Base-by-base conservation (phyloP, 495 filamentous ascomycete species). In the Podospora bellae-mahoneyi region DNA sequence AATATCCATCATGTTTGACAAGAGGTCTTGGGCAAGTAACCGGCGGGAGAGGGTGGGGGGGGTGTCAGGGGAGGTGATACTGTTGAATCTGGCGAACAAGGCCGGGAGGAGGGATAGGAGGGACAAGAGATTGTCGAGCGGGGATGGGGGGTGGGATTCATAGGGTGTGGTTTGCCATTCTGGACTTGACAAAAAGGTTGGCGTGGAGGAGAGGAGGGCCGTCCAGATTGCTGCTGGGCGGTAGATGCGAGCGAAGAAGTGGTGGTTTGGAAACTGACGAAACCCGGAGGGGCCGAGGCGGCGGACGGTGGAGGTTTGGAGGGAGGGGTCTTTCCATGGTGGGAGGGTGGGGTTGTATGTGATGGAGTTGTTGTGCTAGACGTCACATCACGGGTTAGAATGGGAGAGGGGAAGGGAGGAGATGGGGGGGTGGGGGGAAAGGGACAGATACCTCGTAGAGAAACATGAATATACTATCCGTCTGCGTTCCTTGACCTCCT, bases 221-320 rank as follows among this genome's bases (percentile, higher is more conserved):
- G 78, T 70, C 68, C 76, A 75, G 59, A 83, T 79, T 30, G 79
- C 80, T 54, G 68, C 78, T 48, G 74, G 80, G 7, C 81, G 79
- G 56, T 80, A 84, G 23, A 83, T 77, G 2, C 82, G 78, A 26
- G 76, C 80, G 61, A 83, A 83, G 68, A 83, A 84, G 70, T 84
- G 81, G 66, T 84, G 82, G 9, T 76, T 73, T 4, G 82, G 82
- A 60, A 84, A 84, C 0, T 69, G 66, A 26, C 75, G 78, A 28
- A 82, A 83, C 39, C 66, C 67, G 1, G 71, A 66, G 3, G 82
- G 81, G 1, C 81, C 82, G 10, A 71, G 39, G 39, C 39, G 39
- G 39, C 39, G 39, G 39, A 48, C 5, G 39, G 39, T 6, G 39
- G 39, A 48, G 13, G 39, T 48, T 48, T 48, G 39, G 39, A 48